A percentile compares a stretch with the other conserved stretches of the same genome.
These are phyloP conservation scores for Xerocomus cyaneibrunnescens DNA, from an alignment of 1,284 basidiomycete genomes.

Conservation along the genomic window DNA sequence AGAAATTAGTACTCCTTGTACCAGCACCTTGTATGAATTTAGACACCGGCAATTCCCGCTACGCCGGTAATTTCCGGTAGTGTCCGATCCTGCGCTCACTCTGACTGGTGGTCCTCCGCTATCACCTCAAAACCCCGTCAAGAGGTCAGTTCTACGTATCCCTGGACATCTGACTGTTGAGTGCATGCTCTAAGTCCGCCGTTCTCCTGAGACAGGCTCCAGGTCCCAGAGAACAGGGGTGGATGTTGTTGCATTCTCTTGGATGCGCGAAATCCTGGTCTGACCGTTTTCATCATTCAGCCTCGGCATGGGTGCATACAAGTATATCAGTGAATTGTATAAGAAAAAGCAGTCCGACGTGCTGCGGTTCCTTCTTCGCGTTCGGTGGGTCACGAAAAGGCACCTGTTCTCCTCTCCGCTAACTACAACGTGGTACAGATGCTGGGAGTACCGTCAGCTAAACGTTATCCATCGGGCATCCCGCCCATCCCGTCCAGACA, in stretches of 20 bases:
- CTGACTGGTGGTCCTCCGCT: not conserved
- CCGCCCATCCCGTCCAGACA: constrained; percentile 97
- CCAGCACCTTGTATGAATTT: not conserved
- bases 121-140: constrained; percentile 20
- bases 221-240: constrained; percentile 20
- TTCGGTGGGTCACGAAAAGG: constrained; percentile 62
- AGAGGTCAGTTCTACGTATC: constrained; percentile 31
- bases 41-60: constrained; percentile 26
- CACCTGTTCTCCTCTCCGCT: constrained; percentile 1
- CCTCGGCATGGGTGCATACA: constrained; percentile 85
- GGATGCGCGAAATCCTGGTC: constrained; percentile 22
- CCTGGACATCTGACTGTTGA: not conserved
- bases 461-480: constrained; percentile 98
- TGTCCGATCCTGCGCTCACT: not conserved
- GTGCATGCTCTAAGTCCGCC: not conserved
- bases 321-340: constrained; percentile 96
- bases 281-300: constrained; percentile 26
- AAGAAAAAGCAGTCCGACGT: constrained; percentile 98
- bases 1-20: not conserved
- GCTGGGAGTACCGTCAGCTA: constrained; percentile 99
- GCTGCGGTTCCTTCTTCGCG: constrained; percentile 97
- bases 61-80: constrained; percentile 22
- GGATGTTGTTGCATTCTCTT: constrained; percentile 22
- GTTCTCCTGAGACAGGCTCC: constrained; percentile 9
- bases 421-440: constrained; percentile 50